These are phyloP conservation scores for Atalantia buxifolia DNA, from an alignment of 345 rosid species.

Conservation along the genomic window DNA sequence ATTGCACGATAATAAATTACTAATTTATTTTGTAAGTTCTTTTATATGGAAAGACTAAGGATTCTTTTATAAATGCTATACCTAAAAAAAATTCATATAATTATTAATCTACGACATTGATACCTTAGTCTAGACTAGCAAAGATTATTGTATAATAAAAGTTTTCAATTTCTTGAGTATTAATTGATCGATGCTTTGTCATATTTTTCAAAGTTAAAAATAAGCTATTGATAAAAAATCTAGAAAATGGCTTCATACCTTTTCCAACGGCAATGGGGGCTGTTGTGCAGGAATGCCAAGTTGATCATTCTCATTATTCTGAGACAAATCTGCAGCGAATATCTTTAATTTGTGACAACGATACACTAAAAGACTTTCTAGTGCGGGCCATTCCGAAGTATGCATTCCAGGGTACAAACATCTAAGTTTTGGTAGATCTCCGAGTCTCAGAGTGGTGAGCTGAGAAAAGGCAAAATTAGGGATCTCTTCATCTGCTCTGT, in stretches of 20 bases:
- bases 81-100: too few relatives aligned
- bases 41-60: too few relatives aligned
- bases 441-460: not conserved
- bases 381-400: slow-evolving; percentile 15
- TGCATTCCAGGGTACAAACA: slow-evolving; percentile 20
- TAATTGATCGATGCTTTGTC: too few relatives aligned
- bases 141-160: too few relatives aligned
- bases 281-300: not conserved
- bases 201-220: too few relatives aligned
- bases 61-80: too few relatives aligned
- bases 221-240: not conserved
- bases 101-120: too few relatives aligned
- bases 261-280: not conserved
- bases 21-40: too few relatives aligned
- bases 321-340: not conserved
- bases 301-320: not conserved
- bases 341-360: too few relatives aligned
- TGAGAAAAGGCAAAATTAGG: slow-evolving; percentile 17
- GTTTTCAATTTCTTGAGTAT: too few relatives aligned
- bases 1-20: too few relatives aligned
- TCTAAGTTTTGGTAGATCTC: not conserved
- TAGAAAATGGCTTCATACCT: not conserved
- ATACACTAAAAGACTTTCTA: fast-evolving
- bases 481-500: not conserved
- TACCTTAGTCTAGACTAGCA: too few relatives aligned